Base-by-base conservation (phyloP, 371 early-diverging fungal genomes). In the Mucor ambiguus region DNA sequence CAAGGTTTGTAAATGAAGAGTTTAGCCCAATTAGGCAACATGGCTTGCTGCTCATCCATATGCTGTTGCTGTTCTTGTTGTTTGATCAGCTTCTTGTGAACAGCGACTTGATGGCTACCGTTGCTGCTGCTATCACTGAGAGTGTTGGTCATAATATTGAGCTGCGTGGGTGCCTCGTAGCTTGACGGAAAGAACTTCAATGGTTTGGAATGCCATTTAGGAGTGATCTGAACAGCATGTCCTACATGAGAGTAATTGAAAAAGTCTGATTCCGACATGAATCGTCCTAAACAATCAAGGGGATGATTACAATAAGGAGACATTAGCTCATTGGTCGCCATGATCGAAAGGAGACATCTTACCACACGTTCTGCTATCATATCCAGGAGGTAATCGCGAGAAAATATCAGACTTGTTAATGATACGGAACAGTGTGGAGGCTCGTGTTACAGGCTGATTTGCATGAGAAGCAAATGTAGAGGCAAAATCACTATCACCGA, bases 401-500 rank as follows among this genome's bases (percentile, higher is more conserved):
- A 80, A 60, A 4, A 78, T 69, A 61, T 80, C 80, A 18, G 41
- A 61, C 54, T 75, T 67, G 55, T 73, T 67, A 14, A 80, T 65
- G 28, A 80, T 71, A 30, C 80, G 65, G 75, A 78, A 80, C 33
- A 77, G 58, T 0, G 67, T 77, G 1, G 69, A 75, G 3, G 52
- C 49, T 30, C 68, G 30, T 2, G 76, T 60, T 20, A 57, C 63
- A 0, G 78, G 71, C 12, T 44, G 54, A 30, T 77, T 80, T 18
- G 57, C 60, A 63, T 64, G 52, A 2, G 76, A 75, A 10, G 78
- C 56, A 61, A 80, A 80, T 7, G 55, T 68, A 0, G 78, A 70
- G 0, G 82, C 80, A 69, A 84, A 84, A 11, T 71, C 67, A 1
- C 70, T 70, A 44, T 82, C 80, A 1, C 84, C 82, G 0, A 84